Evolutionary conservation across 208 protist species (phyloP), one percentile per base, ranked within the genome.

Genomic region (Acanthamoeba sp.): DNA sequence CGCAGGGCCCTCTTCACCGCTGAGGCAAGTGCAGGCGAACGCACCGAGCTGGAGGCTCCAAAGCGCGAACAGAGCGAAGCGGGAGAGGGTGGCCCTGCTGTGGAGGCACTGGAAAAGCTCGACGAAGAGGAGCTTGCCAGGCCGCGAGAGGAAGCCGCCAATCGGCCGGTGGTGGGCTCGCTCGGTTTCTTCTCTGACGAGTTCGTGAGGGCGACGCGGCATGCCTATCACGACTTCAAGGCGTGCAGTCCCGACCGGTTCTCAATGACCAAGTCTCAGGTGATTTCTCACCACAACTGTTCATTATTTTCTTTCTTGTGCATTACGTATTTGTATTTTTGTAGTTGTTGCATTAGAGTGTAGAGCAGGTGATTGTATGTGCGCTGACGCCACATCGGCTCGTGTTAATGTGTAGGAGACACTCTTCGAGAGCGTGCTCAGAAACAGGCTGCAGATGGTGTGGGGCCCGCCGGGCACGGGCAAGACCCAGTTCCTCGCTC

Each of bases 191-290:
- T 76, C 66, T 76, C 66, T 0, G 34, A 76, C 12, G 18, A 1
- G 6, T 45, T 76, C 34, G 0, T 76, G 66, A 6, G 45, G 66
- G 34, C 66, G n/a, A 42, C 66, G 12, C 66, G 34, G 18, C 14
- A 76, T 29, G 66, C 34, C 66, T 76, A 76, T 45, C 66, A 42
- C 14, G 66, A 76, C 14, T 76, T 76, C 66, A 76, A 76, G 66
- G 66, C 66, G 7, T 3, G 3, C 66, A 5, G 18, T 16, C 66
- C 66, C 32, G 36, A 76, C 29, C 2, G 7, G 18, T 42, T 76
- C 34, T 24, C 66, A 1, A 22, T 76, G 29, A 76, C 66, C 18
- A 6, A 7, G 2, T 76, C 66, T 1, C 66, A 76, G 66, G 66
- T 76, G 24, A 45, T 42, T 76, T 76, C 1, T 57, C 36, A n/a